Percentiles rank a stretch among this genome's conserved stretches.
Conservation (phyloP, 768 basidiomycete species). For the Pleurotus salmoneostramineus region DNA sequence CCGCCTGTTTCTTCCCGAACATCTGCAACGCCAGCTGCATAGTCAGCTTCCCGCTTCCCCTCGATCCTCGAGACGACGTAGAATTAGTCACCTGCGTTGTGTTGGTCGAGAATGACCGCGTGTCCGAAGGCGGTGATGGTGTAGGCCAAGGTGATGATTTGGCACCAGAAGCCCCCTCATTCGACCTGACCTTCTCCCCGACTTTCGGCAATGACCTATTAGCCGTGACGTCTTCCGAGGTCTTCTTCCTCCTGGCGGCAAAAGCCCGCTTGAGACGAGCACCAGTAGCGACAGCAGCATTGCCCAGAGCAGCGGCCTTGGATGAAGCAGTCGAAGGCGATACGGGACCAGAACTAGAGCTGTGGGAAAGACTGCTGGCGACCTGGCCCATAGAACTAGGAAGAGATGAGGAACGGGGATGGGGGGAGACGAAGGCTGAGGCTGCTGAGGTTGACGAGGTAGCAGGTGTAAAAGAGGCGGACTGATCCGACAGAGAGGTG, state of each 20-base stretch:
- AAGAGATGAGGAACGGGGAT: slow-evolving; percentile 13
- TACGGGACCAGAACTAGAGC: neutral
- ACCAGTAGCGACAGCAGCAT: slow-evolving; percentile 38
- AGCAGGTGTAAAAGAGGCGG: slow-evolving; percentile 22
- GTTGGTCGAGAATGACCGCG: neutral
- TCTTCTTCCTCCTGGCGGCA: slow-evolving; percentile 52
- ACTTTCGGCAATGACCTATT: neutral
- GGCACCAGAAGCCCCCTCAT: neutral
- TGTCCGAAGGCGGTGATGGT: neutral
- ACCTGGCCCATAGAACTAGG: slow-evolving; percentile 12
- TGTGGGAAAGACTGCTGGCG: slow-evolving; percentile 4
- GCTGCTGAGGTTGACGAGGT: slow-evolving; percentile 5
- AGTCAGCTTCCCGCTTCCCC: slow-evolving; percentile 29
- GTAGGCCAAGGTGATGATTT: neutral
- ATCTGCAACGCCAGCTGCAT: slow-evolving; percentile 47
- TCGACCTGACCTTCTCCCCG: neutral
- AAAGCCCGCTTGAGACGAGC: slow-evolving; percentile 57
- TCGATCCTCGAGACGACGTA: slow-evolving; percentile 7
- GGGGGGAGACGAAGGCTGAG: slow-evolving; percentile 11
- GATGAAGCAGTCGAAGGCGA: slow-evolving; percentile 1
- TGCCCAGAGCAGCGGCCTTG: slow-evolving; percentile 9
- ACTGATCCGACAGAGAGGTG: slow-evolving; percentile 35
- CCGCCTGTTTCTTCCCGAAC: slow-evolving; percentile 24
- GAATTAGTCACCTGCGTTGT: slow-evolving; percentile 7
- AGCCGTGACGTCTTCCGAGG: slow-evolving; percentile 13